Evolutionary conservation across 306 rosid genomes (phyloP).

Genomic region (Potentilla sterilis): DNA sequence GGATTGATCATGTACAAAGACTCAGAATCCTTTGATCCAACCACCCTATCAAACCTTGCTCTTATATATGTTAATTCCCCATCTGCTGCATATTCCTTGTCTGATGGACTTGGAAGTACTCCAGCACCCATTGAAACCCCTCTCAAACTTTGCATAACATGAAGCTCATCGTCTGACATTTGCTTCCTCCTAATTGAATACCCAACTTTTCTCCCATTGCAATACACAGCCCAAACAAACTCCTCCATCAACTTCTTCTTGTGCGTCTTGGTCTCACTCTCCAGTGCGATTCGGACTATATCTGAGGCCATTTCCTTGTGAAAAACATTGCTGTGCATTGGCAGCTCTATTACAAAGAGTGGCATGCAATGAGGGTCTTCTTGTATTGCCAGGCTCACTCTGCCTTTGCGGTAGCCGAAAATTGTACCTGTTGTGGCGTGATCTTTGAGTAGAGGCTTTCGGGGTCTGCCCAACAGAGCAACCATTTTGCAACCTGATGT

Average conservation of each 20-base stretch:
- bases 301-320: slow-evolving; percentile 91
- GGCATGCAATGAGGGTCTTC: slow-evolving; percentile 94
- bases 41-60: slow-evolving; percentile 77
- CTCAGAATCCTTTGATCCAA: slow-evolving; percentile 90
- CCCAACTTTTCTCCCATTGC: slow-evolving; percentile 88
- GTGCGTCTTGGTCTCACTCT: slow-evolving; percentile 76
- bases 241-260: slow-evolving; percentile 84
- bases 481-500: slow-evolving; percentile 96
- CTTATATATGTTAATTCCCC: slow-evolving; percentile 89
- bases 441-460: slow-evolving; percentile 78
- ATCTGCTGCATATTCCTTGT: slow-evolving; percentile 47
- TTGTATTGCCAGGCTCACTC: slow-evolving; percentile 81
- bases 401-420: slow-evolving; percentile 81
- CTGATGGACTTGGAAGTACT: slow-evolving; percentile 58
- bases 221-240: slow-evolving; percentile 86
- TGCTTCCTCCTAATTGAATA: slow-evolving; percentile 73
- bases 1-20: slow-evolving; percentile 90
- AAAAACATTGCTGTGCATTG: slow-evolving; percentile 62
- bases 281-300: slow-evolving; percentile 75
- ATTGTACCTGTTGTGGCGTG: slow-evolving; percentile 82
- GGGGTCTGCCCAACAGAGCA: slow-evolving; percentile 70
- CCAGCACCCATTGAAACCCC: slow-evolving; percentile 99
- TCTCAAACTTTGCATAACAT: slow-evolving; percentile 84
- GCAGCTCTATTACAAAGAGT: slow-evolving; percentile 70
- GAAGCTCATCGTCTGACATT: slow-evolving; percentile 80